Percentiles rank a stretch among this genome's conserved stretches.
These are phyloP conservation scores for Malus domestica DNA, from an alignment of 306 rosid species.

Conservation along the genomic window DNA sequence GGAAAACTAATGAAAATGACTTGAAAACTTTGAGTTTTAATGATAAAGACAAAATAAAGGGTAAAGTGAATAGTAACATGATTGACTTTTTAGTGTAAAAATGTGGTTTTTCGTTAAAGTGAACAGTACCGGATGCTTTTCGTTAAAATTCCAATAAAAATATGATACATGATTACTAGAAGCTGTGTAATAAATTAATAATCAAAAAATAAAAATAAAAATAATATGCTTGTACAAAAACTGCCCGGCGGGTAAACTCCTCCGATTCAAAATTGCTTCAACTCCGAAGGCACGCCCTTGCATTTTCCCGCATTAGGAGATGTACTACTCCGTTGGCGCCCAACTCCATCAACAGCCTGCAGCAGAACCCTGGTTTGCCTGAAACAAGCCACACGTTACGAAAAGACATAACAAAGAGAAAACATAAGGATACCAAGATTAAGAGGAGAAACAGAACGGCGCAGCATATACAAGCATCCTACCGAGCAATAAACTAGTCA, in stretches of 20 bases:
- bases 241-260: neutral
- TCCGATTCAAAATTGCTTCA: neutral
- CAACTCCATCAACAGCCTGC: neutral
- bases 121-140: no score
- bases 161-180: neutral
- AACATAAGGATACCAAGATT: neutral
- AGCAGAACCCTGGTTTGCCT: neutral
- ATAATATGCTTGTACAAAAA: neutral
- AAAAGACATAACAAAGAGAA: neutral
- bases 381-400: neutral
- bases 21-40: no score
- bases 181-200: neutral
- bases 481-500: slow-evolving; percentile 36
- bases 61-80: no score
- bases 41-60: no score
- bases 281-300: neutral
- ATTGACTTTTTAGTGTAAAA: no score
- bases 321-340: neutral
- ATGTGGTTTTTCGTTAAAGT: no score
- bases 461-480: slow-evolving; percentile 8
- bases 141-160: neutral
- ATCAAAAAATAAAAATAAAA: neutral
- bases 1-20: no score
- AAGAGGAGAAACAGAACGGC: neutral
- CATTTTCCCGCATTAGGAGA: neutral